These are phyloP conservation scores for Fusarium bulbicola DNA, from an alignment of 2,329 filamentous ascomycete genomes.

Conservation along the genomic window DNA sequence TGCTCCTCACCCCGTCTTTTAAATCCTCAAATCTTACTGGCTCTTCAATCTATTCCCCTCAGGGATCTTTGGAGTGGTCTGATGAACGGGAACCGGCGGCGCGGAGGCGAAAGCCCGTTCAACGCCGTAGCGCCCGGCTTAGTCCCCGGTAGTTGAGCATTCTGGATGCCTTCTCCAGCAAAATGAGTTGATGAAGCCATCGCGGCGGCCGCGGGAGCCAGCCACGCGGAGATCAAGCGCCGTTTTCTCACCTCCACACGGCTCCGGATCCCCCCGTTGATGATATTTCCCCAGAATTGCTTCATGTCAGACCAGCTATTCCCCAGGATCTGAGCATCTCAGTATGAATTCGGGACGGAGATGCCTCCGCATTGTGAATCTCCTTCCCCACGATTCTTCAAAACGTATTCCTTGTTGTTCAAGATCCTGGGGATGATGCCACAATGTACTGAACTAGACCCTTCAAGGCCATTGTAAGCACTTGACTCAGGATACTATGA, in stretches of 20 bases:
- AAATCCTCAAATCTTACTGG: neutral
- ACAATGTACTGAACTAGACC: neutral
- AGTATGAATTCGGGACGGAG: neutral
- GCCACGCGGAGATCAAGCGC: constrained; percentile 8
- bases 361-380: constrained; percentile 14
- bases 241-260: neutral
- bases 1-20: neutral
- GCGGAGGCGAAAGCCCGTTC: constrained; percentile 31
- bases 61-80: constrained; percentile 15
- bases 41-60: neutral
- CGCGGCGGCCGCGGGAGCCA: neutral
- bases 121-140: constrained; percentile 3
- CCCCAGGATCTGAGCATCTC: neutral
- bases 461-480: neutral
- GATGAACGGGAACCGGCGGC: constrained; percentile 1
- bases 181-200: neutral
- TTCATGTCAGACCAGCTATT: neutral
- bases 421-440: constrained; percentile 12
- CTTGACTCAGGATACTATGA: neutral
- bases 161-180: neutral
- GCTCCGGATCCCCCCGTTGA: neutral
- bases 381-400: constrained; percentile 1
- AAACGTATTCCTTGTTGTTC: neutral
- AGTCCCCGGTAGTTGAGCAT: neutral
- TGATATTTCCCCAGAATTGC: neutral